Base-by-base conservation (phyloP, 306 rosid genomes). In the Prunus padus region DNA sequence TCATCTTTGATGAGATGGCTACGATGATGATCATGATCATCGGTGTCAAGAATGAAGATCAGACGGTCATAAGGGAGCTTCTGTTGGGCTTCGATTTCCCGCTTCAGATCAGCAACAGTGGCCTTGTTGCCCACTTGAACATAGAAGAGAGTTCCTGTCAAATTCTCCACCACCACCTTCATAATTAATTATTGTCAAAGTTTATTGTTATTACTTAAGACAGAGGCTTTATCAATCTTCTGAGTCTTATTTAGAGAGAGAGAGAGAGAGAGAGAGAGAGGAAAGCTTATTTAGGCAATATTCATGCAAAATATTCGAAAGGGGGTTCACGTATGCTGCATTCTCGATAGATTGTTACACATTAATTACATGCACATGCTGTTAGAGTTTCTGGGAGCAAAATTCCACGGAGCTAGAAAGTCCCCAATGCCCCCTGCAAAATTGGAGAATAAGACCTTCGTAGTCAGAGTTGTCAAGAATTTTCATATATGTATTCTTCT, bases 51-150 rank as follows among this genome's bases (percentile, higher is more conserved):
- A 54, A 87, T 44, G 26, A 89, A 81, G 79, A 87, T 83, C 68
- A 87, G 68, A 82, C 91, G 95, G 68, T 89, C 83, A 70, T 28
- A 74, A 65, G 95, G 92, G 69, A 89, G 85, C 55, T 89, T 82
- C 77, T 89, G 82, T 70, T 86, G 92, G 26, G 82, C 82, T 49
- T 75, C 97, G 33, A 87, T 88, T 63, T 91, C 91, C 57, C 47
- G 75, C 73, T 86, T 89, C 4, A 91, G 81, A 68, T 91, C 91
- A 18, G 82, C 80, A 0, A 89, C 74, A 1, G 88, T 87, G 76
- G 87, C 92, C 72, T 76, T 69, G 73, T 73, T 57, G 16, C 74
- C 80, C 5, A 79, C 71, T 52, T 85, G 51, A 45, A 76, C 72
- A 57, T 67, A 45, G 72, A 85, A 82, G 49, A 85, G 78, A 11